Evolutionary conservation across 1,284 basidiomycete genomes (phyloP).

Genomic region (Microbotryomycetes sp.): DNA sequence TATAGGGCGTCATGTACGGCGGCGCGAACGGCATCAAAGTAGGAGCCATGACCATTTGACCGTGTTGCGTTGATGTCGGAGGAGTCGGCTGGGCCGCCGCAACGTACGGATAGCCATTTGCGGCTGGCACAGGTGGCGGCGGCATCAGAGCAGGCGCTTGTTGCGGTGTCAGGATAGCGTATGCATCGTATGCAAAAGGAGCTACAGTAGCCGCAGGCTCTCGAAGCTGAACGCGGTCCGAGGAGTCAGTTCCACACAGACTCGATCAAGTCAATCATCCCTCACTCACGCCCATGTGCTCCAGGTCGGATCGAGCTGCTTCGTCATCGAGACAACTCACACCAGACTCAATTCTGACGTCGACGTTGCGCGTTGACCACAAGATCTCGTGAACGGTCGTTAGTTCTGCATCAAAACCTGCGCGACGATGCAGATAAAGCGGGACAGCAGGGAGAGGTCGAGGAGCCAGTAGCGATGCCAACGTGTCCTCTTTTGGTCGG

Average conservation of each 20-base stretch:
- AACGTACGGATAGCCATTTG: background rate
- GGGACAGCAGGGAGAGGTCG: slow-evolving; percentile 27
- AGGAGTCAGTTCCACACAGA: too few relatives aligned
- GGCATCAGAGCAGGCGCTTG: background rate
- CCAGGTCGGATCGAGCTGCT: slow-evolving; percentile 30
- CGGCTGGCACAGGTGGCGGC: too few relatives aligned
- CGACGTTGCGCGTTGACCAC: slow-evolving; percentile 31
- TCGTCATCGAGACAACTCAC: slow-evolving; percentile 33
- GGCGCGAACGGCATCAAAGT: too few relatives aligned
- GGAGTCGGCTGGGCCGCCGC: too few relatives aligned
- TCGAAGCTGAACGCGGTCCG: too few relatives aligned
- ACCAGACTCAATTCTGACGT: slow-evolving; percentile 18
- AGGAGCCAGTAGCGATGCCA: slow-evolving; percentile 29
- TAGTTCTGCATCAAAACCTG: slow-evolving; percentile 30
- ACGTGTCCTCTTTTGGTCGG: slow-evolving; percentile 54
- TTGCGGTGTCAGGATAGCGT: too few relatives aligned
- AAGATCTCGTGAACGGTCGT: slow-evolving; percentile 34
- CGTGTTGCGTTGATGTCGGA: background rate
- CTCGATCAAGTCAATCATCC: too few relatives aligned
- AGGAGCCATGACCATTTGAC: background rate
- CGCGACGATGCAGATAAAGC: slow-evolving; percentile 27
- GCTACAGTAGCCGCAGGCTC: too few relatives aligned
- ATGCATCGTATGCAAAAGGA: too few relatives aligned
- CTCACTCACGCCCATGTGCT: slow-evolving; percentile 35
- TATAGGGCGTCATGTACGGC: too few relatives aligned